Base-by-base conservation (phyloP, 805 yeast genomes). In the Candida takata region DNA sequence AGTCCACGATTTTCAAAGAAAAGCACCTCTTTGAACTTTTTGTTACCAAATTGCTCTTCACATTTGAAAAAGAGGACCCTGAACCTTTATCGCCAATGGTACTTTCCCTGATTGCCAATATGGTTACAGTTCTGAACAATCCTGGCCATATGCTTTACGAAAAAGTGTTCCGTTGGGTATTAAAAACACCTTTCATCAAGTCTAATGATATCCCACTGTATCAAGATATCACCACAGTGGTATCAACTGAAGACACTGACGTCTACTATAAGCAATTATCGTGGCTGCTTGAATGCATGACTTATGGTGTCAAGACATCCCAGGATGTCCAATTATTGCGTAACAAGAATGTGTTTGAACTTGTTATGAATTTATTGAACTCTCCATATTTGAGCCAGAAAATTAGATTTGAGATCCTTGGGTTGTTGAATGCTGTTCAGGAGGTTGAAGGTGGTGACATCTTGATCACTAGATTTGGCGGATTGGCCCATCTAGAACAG, bases 141-240 rank as follows among this genome's bases (percentile, higher is more conserved):
- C 95, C 97, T 0, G 74, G 78, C 0, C 90, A 84, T 43, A 70
- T 68, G 47, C 55, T 90, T 15, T 84, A 80, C 55, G 95, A 87
- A 43, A 74, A 75, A 45, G 74, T 76, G 0, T 74, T 68, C 47
- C 70, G 79, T 40, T 85, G 77, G 69, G 65, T 87, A 9, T 60
- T 85, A 24, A 61, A 60, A 34, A 52, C 57, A n/a, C 67, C 70
- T 21, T 45, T 52, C 14, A 45, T 74, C 13, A 58, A 58, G 26
- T 34, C 51, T 0, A 54, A 57, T 35, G 76, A 71, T 12, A 47
- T 74, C 6, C 78, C 79, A 4, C 46, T 74, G 19, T 60, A 54
- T 36, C 53, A 49, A 24, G 59, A 50, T 15, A 55, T 59, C 23
- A 45, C 52, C 7, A 55, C 55, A 4, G 37, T 56, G 5, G 43